Evolutionary conservation across 2,329 filamentous ascomycete species (phyloP).

Genomic region (Lizonia empirigonia): DNA sequence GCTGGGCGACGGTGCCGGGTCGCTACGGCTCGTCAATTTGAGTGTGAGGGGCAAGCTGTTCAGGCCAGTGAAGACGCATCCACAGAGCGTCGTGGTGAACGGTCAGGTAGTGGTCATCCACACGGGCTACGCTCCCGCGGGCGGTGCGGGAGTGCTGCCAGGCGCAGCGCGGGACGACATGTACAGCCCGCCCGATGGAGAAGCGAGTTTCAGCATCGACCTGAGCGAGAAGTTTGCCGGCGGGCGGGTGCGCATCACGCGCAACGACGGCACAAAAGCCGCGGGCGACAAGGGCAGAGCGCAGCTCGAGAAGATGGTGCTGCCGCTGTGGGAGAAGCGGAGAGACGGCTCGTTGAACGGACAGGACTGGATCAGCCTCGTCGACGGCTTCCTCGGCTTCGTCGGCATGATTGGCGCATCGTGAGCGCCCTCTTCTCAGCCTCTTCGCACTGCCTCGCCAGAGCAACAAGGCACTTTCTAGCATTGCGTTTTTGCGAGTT

Average conservation of each 20-base stretch:
- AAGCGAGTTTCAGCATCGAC: slow-evolving; percentile 47
- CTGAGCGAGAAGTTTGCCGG: slow-evolving; percentile 44
- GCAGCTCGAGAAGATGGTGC: slow-evolving; percentile 31
- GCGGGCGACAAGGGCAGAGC: slow-evolving; percentile 36
- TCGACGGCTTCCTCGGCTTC: slow-evolving; percentile 43
- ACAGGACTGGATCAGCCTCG: slow-evolving; percentile 44
- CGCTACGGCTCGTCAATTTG: slow-evolving; percentile 41
- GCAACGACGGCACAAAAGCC: slow-evolving; percentile 43
- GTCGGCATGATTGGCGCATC: slow-evolving; percentile 34
- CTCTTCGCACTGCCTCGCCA: no score
- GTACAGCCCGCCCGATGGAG: slow-evolving; percentile 44
- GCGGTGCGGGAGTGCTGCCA: slow-evolving; percentile 3
- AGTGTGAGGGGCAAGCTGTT: slow-evolving; percentile 43
- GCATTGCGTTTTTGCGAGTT: no score
- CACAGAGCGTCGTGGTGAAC: slow-evolving; percentile 27
- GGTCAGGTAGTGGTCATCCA: slow-evolving; percentile 30
- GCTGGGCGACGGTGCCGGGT: slow-evolving; percentile 39
- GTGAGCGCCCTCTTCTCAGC: no score
- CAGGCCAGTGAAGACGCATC: slow-evolving; percentile 37
- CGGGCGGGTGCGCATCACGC: slow-evolving; percentile 38
- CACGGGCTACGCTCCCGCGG: slow-evolving; percentile 12
- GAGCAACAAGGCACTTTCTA: no score
- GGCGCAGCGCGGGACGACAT: slow-evolving; percentile 23
- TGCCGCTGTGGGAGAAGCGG: slow-evolving; percentile 44
- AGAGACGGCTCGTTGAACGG: slow-evolving; percentile 36